A percentile compares a stretch with the other conserved stretches of the same genome.
Evolutionary conservation across 1,284 basidiomycete genomes (phyloP).

Genomic region (Psilocybe mexicana): DNA sequence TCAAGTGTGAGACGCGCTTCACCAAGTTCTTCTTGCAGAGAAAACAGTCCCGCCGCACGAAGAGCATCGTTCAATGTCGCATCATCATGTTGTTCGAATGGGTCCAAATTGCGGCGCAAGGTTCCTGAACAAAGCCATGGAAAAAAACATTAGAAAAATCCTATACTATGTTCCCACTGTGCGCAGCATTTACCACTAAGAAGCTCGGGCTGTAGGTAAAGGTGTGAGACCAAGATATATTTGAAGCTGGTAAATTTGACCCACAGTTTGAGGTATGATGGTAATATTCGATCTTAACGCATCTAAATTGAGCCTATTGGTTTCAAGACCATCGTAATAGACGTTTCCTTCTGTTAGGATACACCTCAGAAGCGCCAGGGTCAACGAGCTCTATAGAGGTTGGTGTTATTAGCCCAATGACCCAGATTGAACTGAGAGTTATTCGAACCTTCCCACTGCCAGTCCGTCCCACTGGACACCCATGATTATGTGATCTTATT

Average conservation of each 20-base stretch:
- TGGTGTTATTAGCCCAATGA: constrained; percentile 25
- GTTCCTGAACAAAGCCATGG: constrained; percentile 18
- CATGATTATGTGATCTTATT: not conserved
- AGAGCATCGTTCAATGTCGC: constrained; percentile 56
- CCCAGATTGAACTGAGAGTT: constrained; percentile 27
- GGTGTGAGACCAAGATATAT: not conserved
- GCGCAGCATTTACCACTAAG: constrained; percentile 30
- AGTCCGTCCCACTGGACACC: constrained; percentile 61
- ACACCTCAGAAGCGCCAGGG: constrained; percentile 52
- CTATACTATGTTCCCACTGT: constrained; percentile 29
- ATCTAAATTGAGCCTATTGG: constrained; percentile 60
- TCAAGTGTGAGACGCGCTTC: constrained; percentile 52
- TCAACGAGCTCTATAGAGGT: constrained; percentile 45
- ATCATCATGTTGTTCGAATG: constrained; percentile 75
- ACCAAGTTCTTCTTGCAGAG: constrained; percentile 48
- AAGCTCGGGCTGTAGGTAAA: constrained; percentile 18
- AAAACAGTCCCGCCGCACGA: constrained; percentile 54
- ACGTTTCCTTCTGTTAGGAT: constrained; percentile 61
- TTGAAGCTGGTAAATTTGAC: constrained; percentile 27
- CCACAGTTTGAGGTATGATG: constrained; percentile 51
- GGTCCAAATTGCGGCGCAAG: constrained; percentile 48
- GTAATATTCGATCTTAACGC: constrained; percentile 62
- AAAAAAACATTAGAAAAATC: constrained; percentile 22
- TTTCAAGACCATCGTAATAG: constrained; percentile 51
- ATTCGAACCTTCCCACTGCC: constrained; percentile 69